Base-by-base conservation (phyloP, 768 basidiomycete genomes). In the Phylloporus sp. region DNA sequence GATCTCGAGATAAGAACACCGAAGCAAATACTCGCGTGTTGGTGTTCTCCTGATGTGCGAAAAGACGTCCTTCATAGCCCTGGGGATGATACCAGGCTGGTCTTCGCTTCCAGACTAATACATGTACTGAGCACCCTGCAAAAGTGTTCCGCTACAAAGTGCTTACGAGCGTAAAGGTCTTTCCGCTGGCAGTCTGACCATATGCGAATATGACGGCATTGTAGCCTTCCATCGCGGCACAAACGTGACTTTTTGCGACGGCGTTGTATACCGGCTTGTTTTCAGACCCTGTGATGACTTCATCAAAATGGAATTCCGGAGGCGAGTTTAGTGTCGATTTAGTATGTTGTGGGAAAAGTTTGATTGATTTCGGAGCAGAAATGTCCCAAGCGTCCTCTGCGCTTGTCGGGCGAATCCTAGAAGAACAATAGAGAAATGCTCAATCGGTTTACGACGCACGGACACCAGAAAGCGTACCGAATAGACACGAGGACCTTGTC, bases 191-290 rank as follows among this genome's bases (percentile, higher is more conserved):
- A 0, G 96, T 98, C 64, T 98, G 95, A 8, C 88, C 87, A 43
- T 90, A 88, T 0, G 96, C 95, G 57, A 99, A 99, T 33, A 97
- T 80, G 53, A 98, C 90, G 8, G 93, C 81, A 65, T 98, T 97
- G 74, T 82, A 98, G 15, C 96, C 96, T 41, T 91, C 90, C 92
- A 98, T 96, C 9, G 94, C 91, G 4, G 93, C 90, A 46, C 79
- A 80, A 2, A 90, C 88, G 58, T 91, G 90, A 4, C 81, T 83
- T 11, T 80, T 77, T 2, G 85, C 90, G 14, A 86, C 81, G 5
- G 82, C 78, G 33, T 76, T 80, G 62, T 91, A 92, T 7, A 91
- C 72, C 0, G 83, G 80, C 57, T 87, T 88, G 67, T 89, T 91
- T 27, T 83, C 80, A 1, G 84, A 82, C 0, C 85, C 85, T 5